A percentile compares a stretch with the other conserved stretches of the same genome.
phyloP scores from a whole-genome alignment of 2,329 filamentous ascomycete species.

The Penicillium rolfsii region DNA sequence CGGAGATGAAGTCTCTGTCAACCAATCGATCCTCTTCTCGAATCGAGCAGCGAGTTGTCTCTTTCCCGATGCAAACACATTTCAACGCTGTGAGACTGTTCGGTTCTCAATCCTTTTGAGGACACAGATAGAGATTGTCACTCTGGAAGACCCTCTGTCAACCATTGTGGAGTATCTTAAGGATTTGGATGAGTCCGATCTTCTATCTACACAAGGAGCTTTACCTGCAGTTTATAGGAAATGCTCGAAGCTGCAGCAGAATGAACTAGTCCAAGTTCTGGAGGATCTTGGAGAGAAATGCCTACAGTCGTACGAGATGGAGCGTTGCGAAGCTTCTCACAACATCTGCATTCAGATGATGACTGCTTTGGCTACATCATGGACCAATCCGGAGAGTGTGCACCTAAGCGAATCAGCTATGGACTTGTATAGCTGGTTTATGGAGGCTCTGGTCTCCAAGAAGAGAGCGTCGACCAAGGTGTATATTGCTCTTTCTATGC shows the following conservation, averaged over 20 bases:
- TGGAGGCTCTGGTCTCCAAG: slow-evolving; percentile 67
- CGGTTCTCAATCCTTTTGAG: slow-evolving; percentile 39
- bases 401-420: slow-evolving; percentile 68
- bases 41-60: slow-evolving; percentile 39
- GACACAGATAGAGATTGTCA: slow-evolving; percentile 8
- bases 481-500: slow-evolving; percentile 66
- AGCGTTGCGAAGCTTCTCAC: slow-evolving; percentile 74
- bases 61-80: slow-evolving; percentile 38
- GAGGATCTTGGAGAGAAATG: slow-evolving; percentile 53
- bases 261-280: slow-evolving; percentile 50
- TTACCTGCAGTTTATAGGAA: slow-evolving; percentile 37
- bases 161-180: slow-evolving; percentile 42
- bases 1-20: slow-evolving; percentile 26
- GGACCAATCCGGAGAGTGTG: slow-evolving; percentile 61
- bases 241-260: slow-evolving; percentile 35
- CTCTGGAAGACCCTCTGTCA: background rate
- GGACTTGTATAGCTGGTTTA: slow-evolving; percentile 79
- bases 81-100: slow-evolving; percentile 43
- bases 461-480: slow-evolving; percentile 71
- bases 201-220: slow-evolving; percentile 41
- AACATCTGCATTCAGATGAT: slow-evolving; percentile 70
- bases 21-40: slow-evolving; percentile 31
- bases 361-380: slow-evolving; percentile 63
- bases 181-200: slow-evolving; percentile 41
- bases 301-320: slow-evolving; percentile 61